These are phyloP conservation scores for Pseudomonodictys pantanalensis DNA, from an alignment of 495 filamentous ascomycete species.

Conservation along the genomic window DNA sequence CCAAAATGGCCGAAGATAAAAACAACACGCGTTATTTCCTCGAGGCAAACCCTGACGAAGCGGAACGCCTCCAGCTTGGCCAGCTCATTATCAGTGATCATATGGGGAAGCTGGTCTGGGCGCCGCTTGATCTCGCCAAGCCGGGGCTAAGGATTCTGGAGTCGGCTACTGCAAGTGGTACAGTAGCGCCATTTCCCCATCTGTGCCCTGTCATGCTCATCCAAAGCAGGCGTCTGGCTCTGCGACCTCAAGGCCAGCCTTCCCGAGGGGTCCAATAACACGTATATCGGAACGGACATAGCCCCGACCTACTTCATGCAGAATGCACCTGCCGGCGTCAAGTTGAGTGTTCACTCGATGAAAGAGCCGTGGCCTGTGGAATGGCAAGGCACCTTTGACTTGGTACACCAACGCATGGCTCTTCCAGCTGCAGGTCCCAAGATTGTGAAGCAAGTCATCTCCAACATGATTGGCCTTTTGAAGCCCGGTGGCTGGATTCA, in stretches of 20 bases:
- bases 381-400: neutral
- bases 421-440: neutral
- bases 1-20: neutral
- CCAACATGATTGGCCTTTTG: neutral
- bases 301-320: neutral
- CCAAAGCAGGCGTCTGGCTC: neutral
- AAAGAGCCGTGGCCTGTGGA: neutral
- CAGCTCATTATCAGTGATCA: neutral
- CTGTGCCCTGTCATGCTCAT: neutral
- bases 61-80: neutral
- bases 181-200: neutral
- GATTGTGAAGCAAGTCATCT: neutral
- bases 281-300: neutral
- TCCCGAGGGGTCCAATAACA: neutral
- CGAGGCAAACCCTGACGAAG: neutral
- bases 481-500: neutral
- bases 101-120: neutral
- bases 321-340: neutral
- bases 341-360: neutral
- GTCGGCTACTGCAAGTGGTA: neutral
- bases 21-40: neutral
- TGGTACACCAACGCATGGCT: constrained; percentile 1
- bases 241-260: neutral
- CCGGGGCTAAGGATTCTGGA: neutral
- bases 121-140: neutral